Evolutionary conservation across 1,284 basidiomycete genomes (phyloP), one percentile per base, ranked within the genome.

Genomic region (Boletus austroedulis): DNA sequence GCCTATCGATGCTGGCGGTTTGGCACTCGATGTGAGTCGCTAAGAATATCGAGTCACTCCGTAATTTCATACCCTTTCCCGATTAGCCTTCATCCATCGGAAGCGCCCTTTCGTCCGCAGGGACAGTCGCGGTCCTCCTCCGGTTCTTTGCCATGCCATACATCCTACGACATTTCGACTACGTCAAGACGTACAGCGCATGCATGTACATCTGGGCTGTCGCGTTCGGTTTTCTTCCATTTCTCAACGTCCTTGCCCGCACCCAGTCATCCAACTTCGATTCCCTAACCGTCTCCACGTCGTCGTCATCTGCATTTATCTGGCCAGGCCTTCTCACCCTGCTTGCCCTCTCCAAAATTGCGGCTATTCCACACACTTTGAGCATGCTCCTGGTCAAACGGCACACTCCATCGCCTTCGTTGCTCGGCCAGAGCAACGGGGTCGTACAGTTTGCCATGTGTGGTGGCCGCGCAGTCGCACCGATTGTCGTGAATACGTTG

Each of bases 391-490:
- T 68, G n/a, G 53, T 57, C 12, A 67, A 67, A 38, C 66, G 48
- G 3, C 56, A 67, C 9, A 54, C 62, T 0, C 66, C 67, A 3
- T 59, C 65, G 51, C 53, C 5, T 46, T 69, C 55, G 24, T 57
- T 44, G 29, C 48, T 58, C 1, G 65, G 65, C 4, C 52, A 47
- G 32, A 66, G 63, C 26, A 66, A 69, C 6, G 63, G 67, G 26
- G 50, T 66, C 3, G 65, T 69, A 24, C 60, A 67, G n/a, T 51
- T 69, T 24, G 31, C 64, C 15, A 64, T 67, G 67, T 65, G 60
- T n/a, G 12, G 55, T 8, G 66, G 67, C 26, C 63, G 66, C 11
- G 47, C 64, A 1, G 24, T 62, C 4, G 64, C 41, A 2, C 67
- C 66, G 10, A 10, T 70, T 4, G 26, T 56, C 3, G 58, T 65